phyloP scores from a whole-genome alignment of 163 green algal genomes.

The Volvox carteri region DNA sequence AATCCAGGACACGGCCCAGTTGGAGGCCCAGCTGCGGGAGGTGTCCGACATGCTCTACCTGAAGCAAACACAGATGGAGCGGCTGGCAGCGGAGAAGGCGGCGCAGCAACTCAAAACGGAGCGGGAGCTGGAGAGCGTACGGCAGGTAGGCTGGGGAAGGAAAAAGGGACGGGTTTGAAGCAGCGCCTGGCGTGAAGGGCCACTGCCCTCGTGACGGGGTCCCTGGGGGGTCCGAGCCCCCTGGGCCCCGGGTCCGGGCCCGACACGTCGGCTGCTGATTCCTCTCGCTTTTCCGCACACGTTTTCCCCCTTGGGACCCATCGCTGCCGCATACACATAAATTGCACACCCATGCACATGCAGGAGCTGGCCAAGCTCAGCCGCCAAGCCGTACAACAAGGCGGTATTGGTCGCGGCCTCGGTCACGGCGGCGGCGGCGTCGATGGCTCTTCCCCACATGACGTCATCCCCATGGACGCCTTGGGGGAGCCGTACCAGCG shows the following conservation, averaged over 20 bases:
- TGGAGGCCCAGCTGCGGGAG: constrained; percentile 59
- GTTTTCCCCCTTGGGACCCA: no score
- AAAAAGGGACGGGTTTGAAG: neutral
- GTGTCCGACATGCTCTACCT: constrained; percentile 56
- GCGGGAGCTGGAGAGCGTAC: constrained; percentile 54
- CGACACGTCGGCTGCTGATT: no score
- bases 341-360: no score
- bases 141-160: constrained; percentile 34
- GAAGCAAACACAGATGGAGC: constrained; percentile 62
- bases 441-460: constrained; percentile 21
- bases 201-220: no score
- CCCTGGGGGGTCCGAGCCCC: no score
- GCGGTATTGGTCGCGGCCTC: constrained; percentile 42
- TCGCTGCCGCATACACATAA: no score
- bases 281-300: no score
- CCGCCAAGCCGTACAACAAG: neutral
- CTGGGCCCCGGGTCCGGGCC: no score
- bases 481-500: constrained; percentile 82
- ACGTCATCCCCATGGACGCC: constrained; percentile 84
- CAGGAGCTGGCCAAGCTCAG: constrained; percentile 46
- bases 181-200: neutral
- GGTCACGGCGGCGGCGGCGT: constrained; percentile 5
- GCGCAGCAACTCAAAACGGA: constrained; percentile 59
- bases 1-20: constrained; percentile 50
- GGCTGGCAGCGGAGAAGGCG: constrained; percentile 57